Conservation (phyloP, 2,329 filamentous ascomycete species). For the Clonostachys solani region DNA sequence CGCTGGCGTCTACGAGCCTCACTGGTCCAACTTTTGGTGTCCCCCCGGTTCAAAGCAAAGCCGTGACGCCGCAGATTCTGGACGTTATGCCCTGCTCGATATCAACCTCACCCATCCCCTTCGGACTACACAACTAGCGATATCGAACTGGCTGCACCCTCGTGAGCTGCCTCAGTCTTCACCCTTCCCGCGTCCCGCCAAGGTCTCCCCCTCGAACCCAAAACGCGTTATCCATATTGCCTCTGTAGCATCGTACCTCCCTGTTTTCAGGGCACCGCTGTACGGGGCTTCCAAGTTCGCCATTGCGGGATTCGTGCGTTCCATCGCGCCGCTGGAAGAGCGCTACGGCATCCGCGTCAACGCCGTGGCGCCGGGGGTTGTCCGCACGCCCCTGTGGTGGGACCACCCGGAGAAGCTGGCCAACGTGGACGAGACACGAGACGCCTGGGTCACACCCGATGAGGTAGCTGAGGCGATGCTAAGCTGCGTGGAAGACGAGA, state of each 20-base stretch:
- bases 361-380: constrained; percentile 37
- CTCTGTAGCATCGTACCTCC: constrained; percentile 27
- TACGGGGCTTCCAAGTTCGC: constrained; percentile 33
- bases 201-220: constrained; percentile 14
- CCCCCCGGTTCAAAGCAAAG: constrained; percentile 28
- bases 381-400: constrained; percentile 38
- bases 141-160: constrained; percentile 29
- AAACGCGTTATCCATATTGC: constrained; percentile 31
- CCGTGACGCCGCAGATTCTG: constrained; percentile 17
- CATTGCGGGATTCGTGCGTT: constrained; percentile 32
- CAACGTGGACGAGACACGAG: constrained; percentile 22
- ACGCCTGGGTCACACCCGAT: constrained; percentile 33
- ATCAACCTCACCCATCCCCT: constrained; percentile 37
- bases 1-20: constrained; percentile 41
- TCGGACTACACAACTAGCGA: constrained; percentile 31
- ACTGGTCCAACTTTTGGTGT: constrained; percentile 35
- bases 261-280: constrained; percentile 24
- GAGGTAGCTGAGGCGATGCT: constrained; percentile 40
- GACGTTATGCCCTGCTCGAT: constrained; percentile 27
- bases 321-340: constrained; percentile 18
- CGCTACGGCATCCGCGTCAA: constrained; percentile 32
- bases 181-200: neutral
- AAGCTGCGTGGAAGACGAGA: constrained; percentile 22
- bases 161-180: constrained; percentile 10
- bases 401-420: constrained; percentile 37